Conservation (phyloP, 805 yeast genomes). For the Pichia phayaonensis region DNA sequence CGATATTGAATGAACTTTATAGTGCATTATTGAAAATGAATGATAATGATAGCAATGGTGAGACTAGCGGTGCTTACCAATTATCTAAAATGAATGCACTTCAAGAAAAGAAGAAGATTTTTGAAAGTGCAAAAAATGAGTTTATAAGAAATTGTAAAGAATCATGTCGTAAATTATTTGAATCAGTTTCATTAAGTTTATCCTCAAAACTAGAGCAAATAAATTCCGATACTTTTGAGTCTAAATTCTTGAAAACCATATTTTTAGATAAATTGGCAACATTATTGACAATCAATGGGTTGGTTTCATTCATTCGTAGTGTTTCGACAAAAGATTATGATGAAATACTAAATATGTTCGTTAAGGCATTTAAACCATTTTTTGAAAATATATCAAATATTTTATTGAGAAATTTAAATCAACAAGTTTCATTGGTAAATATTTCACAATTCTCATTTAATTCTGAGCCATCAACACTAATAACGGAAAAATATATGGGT, state of each 20-base stretch:
- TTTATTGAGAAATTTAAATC: constrained; percentile 14
- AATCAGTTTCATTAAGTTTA: constrained; percentile 22
- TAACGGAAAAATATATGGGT: constrained; percentile 10
- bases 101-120: constrained; percentile 52
- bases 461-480: constrained; percentile 16
- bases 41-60: constrained; percentile 29
- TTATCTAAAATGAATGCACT: constrained; percentile 66
- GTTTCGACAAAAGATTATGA: constrained; percentile 41
- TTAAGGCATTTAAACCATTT: constrained; percentile 24
- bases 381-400: constrained; percentile 22
- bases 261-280: constrained; percentile 28
- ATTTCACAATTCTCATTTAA: constrained; percentile 15
- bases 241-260: constrained; percentile 8
- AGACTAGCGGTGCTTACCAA: constrained; percentile 31
- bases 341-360: constrained; percentile 34
- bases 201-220: constrained; percentile 24
- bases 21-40: constrained; percentile 60
- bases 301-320: constrained; percentile 52
- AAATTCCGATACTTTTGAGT: constrained; percentile 6
- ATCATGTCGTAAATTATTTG: constrained; percentile 19
- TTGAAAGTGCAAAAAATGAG: constrained; percentile 45
- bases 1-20: constrained; percentile 45
- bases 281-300: constrained; percentile 39
- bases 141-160: constrained; percentile 42
- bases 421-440: constrained; percentile 1